Conservation (phyloP, 75 land plant species). For the Selaginella moellendorffii region DNA sequence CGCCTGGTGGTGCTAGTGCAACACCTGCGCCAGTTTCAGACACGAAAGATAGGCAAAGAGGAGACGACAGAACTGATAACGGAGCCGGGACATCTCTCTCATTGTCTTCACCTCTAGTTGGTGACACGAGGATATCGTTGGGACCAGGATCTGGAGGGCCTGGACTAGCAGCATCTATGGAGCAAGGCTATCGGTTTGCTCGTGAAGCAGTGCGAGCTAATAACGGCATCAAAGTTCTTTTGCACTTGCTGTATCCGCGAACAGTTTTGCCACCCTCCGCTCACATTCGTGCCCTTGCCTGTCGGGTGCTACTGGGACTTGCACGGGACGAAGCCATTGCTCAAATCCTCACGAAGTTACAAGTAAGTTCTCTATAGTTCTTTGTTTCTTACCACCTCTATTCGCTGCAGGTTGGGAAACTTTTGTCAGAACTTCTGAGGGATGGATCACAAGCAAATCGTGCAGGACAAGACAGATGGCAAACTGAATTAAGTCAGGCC, state of each 20-base stretch:
- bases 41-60: slow-evolving; percentile 28
- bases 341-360: slow-evolving; percentile 93
- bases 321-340: slow-evolving; percentile 96
- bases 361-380: slow-evolving; percentile 30
- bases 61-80: slow-evolving; percentile 21
- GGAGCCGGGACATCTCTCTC: slow-evolving; percentile 11
- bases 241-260: slow-evolving; percentile 81
- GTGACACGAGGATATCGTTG: slow-evolving; percentile 82
- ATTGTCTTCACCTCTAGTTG: slow-evolving; percentile 51
- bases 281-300: slow-evolving; percentile 85
- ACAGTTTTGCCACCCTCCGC: slow-evolving; percentile 54
- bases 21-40: slow-evolving; percentile 18
- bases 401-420: slow-evolving; percentile 76
- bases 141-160: slow-evolving; percentile 87
- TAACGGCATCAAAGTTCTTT: slow-evolving; percentile 93
- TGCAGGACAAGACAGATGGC: slow-evolving; percentile 79
- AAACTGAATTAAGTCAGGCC: slow-evolving; percentile 73
- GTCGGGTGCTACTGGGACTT: slow-evolving; percentile 88
- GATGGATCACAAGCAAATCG: slow-evolving; percentile 59
- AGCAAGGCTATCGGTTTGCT: slow-evolving; percentile 90
- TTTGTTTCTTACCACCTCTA: neutral
- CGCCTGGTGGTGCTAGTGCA: slow-evolving; percentile 22
- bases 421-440: slow-evolving; percentile 81
- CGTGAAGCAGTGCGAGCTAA: slow-evolving; percentile 94
- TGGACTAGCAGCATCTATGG: slow-evolving; percentile 86